Base-by-base conservation (phyloP, 1,284 basidiomycete species). In the Bjerkandera adusta region DNA sequence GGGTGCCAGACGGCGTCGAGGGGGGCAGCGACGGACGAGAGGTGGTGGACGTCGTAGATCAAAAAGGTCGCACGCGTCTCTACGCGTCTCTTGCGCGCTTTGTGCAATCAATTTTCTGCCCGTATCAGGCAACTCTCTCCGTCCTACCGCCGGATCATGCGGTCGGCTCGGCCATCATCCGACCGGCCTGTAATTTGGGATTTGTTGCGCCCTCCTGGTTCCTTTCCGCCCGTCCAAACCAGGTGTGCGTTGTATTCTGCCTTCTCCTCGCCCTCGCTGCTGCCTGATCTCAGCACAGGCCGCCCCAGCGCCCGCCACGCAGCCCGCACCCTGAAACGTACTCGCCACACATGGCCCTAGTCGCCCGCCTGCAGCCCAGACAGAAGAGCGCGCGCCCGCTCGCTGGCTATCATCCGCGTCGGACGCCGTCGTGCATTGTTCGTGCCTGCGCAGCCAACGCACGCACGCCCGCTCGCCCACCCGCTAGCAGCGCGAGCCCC, bases 31-130 rank as follows among this genome's bases (percentile, higher is more conserved):
- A n/a, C n/a, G n/a, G n/a, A n/a, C n/a, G n/a, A n/a, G n/a, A n/a
- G 29, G 39, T 42, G 39, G 39, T 42, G 39, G 39, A 42, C 39
- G 39, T 42, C 39, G 39, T 42, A 32, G 39, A 42, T 42, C 39
- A 42, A 42, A 42, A 42, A 42, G 39, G 15, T 42, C 39, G 39
- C 39, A 42, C 39, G 39, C 39, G 39, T 42, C 39, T 32, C 21
- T 18, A 32, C 39, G 39, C 39, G 39, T 42, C 39, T 42, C 39
- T 32, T 42, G 39, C 39, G 39, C 39, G 39, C 39, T 42, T 18
- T 6, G 27, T 24, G 27, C 39, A 42, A 42, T 42, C 39, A 42
- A 32, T 42, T 42, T 42, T 42, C 22, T n/a, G 6, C 24, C 38
- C 38, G 6, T 25, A 10, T 27, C 15, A 29, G 39, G 39, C 13